phyloP scores from a whole-genome alignment of 2,329 filamentous ascomycete species.

The Colletotrichum eleusines region DNA sequence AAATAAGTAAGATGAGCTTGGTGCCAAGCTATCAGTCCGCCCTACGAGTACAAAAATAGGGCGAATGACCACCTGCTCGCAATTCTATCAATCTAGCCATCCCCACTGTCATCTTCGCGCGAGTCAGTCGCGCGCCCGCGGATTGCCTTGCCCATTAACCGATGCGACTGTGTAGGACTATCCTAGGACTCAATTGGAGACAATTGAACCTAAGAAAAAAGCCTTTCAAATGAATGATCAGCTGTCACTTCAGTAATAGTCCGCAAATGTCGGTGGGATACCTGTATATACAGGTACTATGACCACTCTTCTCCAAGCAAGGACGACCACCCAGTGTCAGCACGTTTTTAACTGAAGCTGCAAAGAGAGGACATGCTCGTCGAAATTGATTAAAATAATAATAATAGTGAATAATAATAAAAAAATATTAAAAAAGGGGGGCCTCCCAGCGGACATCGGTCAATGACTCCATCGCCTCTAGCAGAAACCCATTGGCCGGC shows the following conservation, averaged over 20 bases:
- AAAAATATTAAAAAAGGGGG: too few relatives aligned
- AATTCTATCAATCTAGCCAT: conserved; percentile 11
- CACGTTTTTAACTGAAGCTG: background rate
- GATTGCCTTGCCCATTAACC: too few relatives aligned
- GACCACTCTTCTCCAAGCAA: background rate
- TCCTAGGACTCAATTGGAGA: too few relatives aligned
- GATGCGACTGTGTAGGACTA: too few relatives aligned
- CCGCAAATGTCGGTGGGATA: background rate
- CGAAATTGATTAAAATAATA: too few relatives aligned
- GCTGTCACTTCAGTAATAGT: background rate
- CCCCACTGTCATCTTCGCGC: conserved; percentile 36
- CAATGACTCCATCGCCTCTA: background rate
- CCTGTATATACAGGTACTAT: too few relatives aligned
- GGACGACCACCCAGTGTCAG: background rate
- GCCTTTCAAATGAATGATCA: background rate
- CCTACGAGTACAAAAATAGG: background rate
- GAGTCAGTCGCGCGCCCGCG: conserved; percentile 35
- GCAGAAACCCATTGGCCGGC: background rate
- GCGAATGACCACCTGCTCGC: background rate
- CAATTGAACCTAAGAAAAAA: background rate
- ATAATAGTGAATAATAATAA: too few relatives aligned
- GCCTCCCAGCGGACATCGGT: background rate
- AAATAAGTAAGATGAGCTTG: background rate
- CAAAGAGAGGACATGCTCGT: background rate
- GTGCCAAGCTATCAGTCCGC: background rate